Evolutionary conservation across 768 basidiomycete species (phyloP).

Genomic region (Podaxis sp.): DNA sequence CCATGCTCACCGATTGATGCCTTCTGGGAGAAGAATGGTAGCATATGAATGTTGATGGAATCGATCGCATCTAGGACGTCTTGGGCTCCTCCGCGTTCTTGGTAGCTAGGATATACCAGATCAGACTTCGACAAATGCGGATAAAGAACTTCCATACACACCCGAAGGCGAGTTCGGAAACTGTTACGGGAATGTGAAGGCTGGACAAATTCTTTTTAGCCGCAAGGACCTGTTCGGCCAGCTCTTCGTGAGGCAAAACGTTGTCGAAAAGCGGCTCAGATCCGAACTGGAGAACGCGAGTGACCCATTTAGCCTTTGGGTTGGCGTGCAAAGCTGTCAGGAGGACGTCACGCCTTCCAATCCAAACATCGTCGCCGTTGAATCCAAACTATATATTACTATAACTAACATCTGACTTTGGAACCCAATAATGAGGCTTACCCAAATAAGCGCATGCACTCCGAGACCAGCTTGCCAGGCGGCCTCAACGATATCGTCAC

Average conservation of each 20-base stretch:
- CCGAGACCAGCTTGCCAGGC: slow-evolving; percentile 50
- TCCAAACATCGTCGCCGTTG: slow-evolving; percentile 37
- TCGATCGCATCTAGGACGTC: slow-evolving; percentile 48
- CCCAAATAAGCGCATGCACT: slow-evolving; percentile 61
- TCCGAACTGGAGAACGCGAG: slow-evolving; percentile 53
- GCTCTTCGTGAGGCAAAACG: slow-evolving; percentile 36
- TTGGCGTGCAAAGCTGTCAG: slow-evolving; percentile 41
- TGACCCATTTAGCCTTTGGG: slow-evolving; percentile 48
- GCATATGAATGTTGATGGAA: slow-evolving; percentile 53
- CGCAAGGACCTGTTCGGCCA: slow-evolving; percentile 40
- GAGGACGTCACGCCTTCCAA: slow-evolving; percentile 38
- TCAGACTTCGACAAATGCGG: background rate
- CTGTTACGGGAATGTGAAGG: slow-evolving; percentile 52
- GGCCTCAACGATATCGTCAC: slow-evolving; percentile 49
- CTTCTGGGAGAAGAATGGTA: slow-evolving; percentile 48
- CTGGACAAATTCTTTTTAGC: slow-evolving; percentile 39
- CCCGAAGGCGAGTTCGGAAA: slow-evolving; percentile 47
- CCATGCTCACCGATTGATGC: slow-evolving; percentile 38
- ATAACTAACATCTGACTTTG: background rate
- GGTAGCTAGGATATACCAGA: slow-evolving; percentile 19
- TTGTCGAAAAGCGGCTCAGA: slow-evolving; percentile 53
- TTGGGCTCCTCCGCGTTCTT: slow-evolving; percentile 45
- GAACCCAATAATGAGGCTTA: slow-evolving; percentile 20
- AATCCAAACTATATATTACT: slow-evolving; percentile 27
- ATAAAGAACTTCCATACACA: slow-evolving; percentile 16